Evolutionary conservation across 2,329 filamentous ascomycete genomes (phyloP), one percentile per base, ranked within the genome.

Genomic region (Lachnellula willkommii): DNA sequence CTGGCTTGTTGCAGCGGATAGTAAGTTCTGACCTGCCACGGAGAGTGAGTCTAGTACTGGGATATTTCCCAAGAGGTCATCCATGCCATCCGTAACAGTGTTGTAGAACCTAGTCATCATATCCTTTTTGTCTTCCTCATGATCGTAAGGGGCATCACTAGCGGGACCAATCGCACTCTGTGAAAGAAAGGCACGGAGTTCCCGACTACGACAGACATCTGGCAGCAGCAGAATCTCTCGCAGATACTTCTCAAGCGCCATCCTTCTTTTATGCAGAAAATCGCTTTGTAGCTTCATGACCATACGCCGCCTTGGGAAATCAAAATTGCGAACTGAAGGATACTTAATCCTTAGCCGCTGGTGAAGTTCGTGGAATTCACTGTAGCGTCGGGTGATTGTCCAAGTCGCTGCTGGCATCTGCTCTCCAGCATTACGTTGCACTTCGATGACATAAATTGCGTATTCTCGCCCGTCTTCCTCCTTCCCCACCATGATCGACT

Each of bases 221-320:
- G 94, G 94, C 2, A 96, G 80, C 1, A 89, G 81, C 12, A 99
- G 80, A 4, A 99, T 80, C 62, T 91, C 86, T 59, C 84, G 79
- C 8, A 99, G 74, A 68, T 97, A 99, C 48, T 84, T 84, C 71
- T 99, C 93, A 2, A 99, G 78, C 0, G 89, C 91, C 35, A 85
- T 73, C 9, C 90, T 84, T 26, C 94, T 84, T 72, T 96, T 97
- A 65, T 95, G 88, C 17, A 99, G 76, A 67, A 99, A 99, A 65
- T 99, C 94, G 69, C 85, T 93, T 69, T 99, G 94, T 2, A 99
- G 82, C 67, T 96, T 97, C 85, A 97, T 91, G 52, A 99, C 88
- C 74, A 97, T 87, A 58, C 94, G 87, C 39, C 95, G 83, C 17
- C 93, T 82, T 1, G 94, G 94, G 67, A 99, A 97, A 65, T 97